Conservation (phyloP, 1,284 basidiomycete species). For the Microbotryum violaceum region DNA sequence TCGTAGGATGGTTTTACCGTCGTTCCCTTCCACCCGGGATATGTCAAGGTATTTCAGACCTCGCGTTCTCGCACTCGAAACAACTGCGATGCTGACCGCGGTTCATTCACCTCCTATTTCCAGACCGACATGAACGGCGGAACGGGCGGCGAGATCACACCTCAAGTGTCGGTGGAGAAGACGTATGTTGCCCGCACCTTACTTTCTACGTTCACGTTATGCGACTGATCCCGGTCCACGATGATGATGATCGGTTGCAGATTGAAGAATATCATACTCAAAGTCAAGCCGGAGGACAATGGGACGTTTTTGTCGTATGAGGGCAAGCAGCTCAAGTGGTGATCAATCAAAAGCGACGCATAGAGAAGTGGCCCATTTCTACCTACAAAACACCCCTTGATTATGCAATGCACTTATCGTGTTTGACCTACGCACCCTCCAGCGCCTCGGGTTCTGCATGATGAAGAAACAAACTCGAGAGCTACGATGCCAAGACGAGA, state of each 20-base stretch:
- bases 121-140: slow-evolving; percentile 17
- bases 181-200: neutral
- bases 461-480: too few species aligned
- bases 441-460: too few species aligned
- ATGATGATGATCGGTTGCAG: neutral
- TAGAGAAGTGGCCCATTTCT: too few species aligned
- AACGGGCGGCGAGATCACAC: slow-evolving; percentile 13
- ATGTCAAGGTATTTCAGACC: slow-evolving; percentile 7
- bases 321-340: slow-evolving; percentile 13
- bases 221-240: neutral
- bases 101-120: neutral
- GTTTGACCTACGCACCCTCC: too few species aligned
- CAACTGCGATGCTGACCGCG: neutral
- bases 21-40: slow-evolving; percentile 19
- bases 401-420: too few species aligned
- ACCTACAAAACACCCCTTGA: too few species aligned
- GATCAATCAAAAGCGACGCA: neutral
- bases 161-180: neutral
- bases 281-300: slow-evolving; percentile 13
- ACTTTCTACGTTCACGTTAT: too few species aligned
- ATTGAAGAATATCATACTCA: slow-evolving; percentile 17
- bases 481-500: too few species aligned
- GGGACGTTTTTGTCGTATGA: slow-evolving; percentile 15
- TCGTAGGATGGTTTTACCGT: slow-evolving; percentile 6
- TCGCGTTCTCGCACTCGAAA: neutral